These are phyloP conservation scores for Fusarium nygamai DNA, from an alignment of 2,329 filamentous ascomycete species.

Conservation along the genomic window DNA sequence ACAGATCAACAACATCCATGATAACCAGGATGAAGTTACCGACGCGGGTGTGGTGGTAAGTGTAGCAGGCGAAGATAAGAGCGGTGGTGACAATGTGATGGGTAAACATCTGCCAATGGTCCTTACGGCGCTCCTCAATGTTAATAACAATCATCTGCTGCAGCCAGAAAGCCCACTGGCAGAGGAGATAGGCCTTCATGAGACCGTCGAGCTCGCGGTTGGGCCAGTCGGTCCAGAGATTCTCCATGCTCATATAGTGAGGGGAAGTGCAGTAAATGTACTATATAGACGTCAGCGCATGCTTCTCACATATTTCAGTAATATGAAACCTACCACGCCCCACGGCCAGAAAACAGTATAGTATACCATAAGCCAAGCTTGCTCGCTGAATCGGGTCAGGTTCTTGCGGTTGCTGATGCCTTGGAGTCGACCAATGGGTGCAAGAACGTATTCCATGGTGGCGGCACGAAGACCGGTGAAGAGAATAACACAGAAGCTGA, in stretches of 20 bases:
- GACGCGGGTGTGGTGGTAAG: constrained; percentile 86
- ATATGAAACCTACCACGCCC: constrained; percentile 73
- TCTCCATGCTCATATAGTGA: constrained; percentile 79
- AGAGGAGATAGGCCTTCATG: constrained; percentile 89
- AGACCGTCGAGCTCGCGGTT: constrained; percentile 76
- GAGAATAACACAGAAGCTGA: constrained; percentile 81
- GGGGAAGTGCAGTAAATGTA: constrained; percentile 82
- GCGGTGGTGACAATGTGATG: constrained; percentile 91
- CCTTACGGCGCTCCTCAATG: constrained; percentile 93
- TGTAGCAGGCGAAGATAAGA: constrained; percentile 84
- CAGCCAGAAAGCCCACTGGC: constrained; percentile 91
- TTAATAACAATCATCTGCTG: constrained; percentile 95
- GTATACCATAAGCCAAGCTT: constrained; percentile 91
- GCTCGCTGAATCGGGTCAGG: constrained; percentile 87
- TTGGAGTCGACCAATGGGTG: constrained; percentile 76
- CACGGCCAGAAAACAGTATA: constrained; percentile 83
- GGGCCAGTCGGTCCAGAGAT: constrained; percentile 89
- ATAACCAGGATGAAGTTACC: constrained; percentile 89
- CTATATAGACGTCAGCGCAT: constrained; percentile 55
- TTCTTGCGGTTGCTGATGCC: constrained; percentile 83
- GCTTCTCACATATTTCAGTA: not conserved
- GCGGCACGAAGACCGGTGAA: constrained; percentile 88
- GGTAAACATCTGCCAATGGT: constrained; percentile 94
- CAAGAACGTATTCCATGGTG: constrained; percentile 86
- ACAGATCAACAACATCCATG: constrained; percentile 93